A percentile compares a stretch with the other conserved stretches of the same genome.
These are phyloP conservation scores for Haplosporangium gracile DNA, from an alignment of 192 early-diverging fungal species.

Conservation along the genomic window DNA sequence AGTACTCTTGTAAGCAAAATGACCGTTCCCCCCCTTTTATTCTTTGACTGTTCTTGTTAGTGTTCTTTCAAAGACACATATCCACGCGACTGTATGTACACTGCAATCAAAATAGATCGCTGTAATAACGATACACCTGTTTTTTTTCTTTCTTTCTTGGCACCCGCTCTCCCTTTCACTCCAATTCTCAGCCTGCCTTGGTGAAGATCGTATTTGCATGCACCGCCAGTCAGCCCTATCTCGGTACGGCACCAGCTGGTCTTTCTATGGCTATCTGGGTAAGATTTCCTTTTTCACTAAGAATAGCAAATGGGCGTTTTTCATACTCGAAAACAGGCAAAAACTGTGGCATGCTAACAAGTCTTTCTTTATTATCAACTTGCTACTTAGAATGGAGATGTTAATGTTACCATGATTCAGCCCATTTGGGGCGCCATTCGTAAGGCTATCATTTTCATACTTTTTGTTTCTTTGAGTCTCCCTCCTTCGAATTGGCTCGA, in stretches of 20 bases:
- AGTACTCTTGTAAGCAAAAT: slow-evolving; percentile 6
- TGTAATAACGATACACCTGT: background rate
- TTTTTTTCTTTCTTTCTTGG: background rate
- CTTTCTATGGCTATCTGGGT: slow-evolving; percentile 41
- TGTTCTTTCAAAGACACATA: too few relatives aligned
- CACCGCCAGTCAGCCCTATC: background rate
- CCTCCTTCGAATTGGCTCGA: background rate
- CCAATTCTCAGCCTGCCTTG: background rate
- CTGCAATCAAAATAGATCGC: background rate
- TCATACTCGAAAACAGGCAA: background rate
- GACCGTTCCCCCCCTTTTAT: too few relatives aligned
- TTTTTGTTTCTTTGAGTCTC: background rate
- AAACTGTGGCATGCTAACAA: background rate
- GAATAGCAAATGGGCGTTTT: background rate
- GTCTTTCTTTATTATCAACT: background rate
- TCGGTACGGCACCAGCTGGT: background rate
- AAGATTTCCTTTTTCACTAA: background rate
- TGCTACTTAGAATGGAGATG: slow-evolving; percentile 8
- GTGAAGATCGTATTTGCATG: slow-evolving; percentile 19
- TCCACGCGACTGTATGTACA: background rate
- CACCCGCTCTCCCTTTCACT: background rate
- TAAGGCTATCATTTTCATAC: background rate
- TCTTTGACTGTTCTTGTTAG: too few relatives aligned
- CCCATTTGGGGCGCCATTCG: slow-evolving; percentile 30
- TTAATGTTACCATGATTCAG: slow-evolving; percentile 13